Evolutionary conservation across 306 rosid genomes (phyloP).

Genomic region (Cicer pinnatifidum): DNA sequence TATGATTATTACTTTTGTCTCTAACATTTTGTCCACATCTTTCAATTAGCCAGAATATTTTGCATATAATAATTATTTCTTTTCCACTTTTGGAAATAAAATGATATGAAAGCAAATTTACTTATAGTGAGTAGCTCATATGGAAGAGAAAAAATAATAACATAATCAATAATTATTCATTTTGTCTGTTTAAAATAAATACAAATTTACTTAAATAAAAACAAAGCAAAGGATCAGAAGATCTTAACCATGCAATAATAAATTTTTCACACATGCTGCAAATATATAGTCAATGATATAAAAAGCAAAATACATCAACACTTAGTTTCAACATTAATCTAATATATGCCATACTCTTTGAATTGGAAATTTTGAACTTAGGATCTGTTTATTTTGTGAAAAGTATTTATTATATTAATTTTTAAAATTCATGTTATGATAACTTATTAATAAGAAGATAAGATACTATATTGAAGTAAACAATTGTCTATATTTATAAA

Average conservation of each 20-base stretch:
- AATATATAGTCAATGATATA: not conserved
- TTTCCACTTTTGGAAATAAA: not conserved
- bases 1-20: constrained; percentile 14
- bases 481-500: no score
- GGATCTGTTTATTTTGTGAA: no score
- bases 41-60: not conserved
- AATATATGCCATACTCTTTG: not conserved
- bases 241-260: not conserved
- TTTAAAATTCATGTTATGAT: no score
- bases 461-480: no score
- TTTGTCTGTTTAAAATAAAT: no score
- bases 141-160: no score
- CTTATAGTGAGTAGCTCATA: not conserved
- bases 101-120: not conserved
- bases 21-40: not conserved
- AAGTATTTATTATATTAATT: no score
- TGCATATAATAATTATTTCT: not conserved
- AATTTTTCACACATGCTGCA: not conserved
- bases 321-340: constrained; percentile 1
- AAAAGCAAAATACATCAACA: no score
- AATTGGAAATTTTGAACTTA: not conserved
- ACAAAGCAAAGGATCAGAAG: not conserved
- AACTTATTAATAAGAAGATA: no score
- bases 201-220: not conserved
- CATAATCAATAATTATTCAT: no score